phyloP scores from a whole-genome alignment of 352 stramenopile genomes.

The Pythium pyrilobum region DNA sequence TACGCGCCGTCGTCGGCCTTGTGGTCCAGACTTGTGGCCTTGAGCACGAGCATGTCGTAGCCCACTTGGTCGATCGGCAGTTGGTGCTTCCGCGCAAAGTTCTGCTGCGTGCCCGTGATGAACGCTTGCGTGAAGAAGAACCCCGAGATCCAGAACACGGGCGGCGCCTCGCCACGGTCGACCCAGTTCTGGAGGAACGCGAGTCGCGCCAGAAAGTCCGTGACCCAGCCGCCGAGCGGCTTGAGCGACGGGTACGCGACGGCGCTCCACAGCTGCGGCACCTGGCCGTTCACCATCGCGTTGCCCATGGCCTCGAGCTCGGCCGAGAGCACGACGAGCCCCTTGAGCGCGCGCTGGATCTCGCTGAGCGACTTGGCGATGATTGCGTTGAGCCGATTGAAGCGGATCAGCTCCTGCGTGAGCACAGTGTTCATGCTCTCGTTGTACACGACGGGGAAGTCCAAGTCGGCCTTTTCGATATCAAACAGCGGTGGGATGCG shows the following conservation, averaged over 20 bases:
- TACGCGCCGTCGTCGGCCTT: conserved; percentile 85
- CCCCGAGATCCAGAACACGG: conserved; percentile 91
- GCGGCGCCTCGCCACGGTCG: conserved; percentile 57
- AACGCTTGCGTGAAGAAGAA: conserved; percentile 96
- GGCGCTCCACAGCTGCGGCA: conserved; percentile 77
- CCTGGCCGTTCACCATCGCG: conserved; percentile 90
- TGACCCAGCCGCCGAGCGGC: conserved; percentile 90
- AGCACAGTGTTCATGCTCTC: conserved; percentile 90
- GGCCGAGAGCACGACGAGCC: conserved; percentile 89
- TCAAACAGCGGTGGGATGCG: conserved; percentile 82
- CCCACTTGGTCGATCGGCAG: conserved; percentile 89
- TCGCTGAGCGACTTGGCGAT: conserved; percentile 80
- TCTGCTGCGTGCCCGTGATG: conserved; percentile 92
- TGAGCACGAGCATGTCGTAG: conserved; percentile 86
- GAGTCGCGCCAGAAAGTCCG: conserved; percentile 82
- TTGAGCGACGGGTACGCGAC: conserved; percentile 91
- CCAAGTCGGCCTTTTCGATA: conserved; percentile 84
- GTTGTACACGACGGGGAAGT: conserved; percentile 76
- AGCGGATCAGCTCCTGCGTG: conserved; percentile 89
- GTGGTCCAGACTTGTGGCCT: conserved; percentile 28
- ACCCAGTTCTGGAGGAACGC: conserved; percentile 84
- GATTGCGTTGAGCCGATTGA: conserved; percentile 81
- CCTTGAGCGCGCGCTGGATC: conserved; percentile 90
- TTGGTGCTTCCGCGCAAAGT: conserved; percentile 89
- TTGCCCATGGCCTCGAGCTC: conserved; percentile 93